These are phyloP conservation scores for Sclerotinia glacialis DNA, from an alignment of 2,329 filamentous ascomycete genomes.

Conservation along the genomic window DNA sequence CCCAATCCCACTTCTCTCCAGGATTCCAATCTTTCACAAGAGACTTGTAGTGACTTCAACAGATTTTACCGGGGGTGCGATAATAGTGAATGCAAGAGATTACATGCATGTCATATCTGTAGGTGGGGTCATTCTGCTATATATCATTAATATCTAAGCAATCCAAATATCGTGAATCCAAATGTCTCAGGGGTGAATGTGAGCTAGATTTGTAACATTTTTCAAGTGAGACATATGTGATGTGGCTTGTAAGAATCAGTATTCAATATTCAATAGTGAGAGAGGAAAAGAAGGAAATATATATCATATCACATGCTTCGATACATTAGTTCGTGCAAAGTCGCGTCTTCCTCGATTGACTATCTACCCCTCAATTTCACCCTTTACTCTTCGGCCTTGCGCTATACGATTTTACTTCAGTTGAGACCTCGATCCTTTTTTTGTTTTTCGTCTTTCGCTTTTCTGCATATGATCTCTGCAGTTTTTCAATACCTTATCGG, in stretches of 20 bases:
- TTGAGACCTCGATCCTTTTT: neutral
- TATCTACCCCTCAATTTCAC: neutral
- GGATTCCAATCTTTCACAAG: no score
- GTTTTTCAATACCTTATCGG: neutral
- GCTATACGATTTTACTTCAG: neutral
- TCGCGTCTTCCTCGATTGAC: conserved; percentile 12
- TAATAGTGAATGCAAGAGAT: neutral
- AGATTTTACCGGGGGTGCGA: conserved; percentile 1
- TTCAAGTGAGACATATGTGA: neutral
- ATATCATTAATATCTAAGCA: neutral
- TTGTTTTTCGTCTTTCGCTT: no score
- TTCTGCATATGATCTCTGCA: neutral
- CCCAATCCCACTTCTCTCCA: neutral
- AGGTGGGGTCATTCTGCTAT: neutral
- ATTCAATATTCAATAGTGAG: neutral
- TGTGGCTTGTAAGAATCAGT: neutral
- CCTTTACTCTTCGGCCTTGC: neutral
- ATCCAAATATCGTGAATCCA: neutral
- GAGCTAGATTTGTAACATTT: neutral
- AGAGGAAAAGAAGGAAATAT: neutral
- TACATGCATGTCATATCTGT: conserved; percentile 8
- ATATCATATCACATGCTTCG: conserved; percentile 13
- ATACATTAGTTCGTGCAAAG: conserved; percentile 5
- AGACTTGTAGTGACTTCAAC: conserved; percentile 5
- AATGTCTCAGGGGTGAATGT: neutral